Base-by-base conservation (phyloP, 1,284 basidiomycete genomes). In the Sutorius eximius region DNA sequence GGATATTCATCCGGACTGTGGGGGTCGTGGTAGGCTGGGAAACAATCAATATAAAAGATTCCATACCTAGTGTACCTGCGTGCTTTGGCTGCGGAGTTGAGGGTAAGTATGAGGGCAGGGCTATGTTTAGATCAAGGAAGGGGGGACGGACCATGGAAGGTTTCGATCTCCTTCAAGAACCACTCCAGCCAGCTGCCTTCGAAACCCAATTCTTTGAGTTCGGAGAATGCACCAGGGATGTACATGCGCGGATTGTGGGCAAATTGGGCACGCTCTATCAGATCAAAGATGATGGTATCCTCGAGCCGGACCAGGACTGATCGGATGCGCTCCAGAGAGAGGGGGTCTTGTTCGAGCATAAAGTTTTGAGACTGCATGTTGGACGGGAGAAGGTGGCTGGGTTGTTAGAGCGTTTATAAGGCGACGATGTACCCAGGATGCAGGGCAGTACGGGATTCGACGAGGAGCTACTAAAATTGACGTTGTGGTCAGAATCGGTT, bases 221-320 rank as follows among this genome's bases (percentile, higher is more conserved):
- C 88, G 45, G 86, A 75, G 73, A 98, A 93, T 2, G 82, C 88
- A 13, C 87, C 89, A 3, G 80, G 79, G 53, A 87, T 76, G 76
- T 99, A 99, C 62, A 97, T 96, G 55, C 80, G 82, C n/a, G 88
- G 85, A 69, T 99, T 98, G 71, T 92, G 88, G 0, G 93, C 93
- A 67, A 98, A 99, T 71, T 99, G 96, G 0, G 95, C 95, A 27
- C 97, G 86, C 72, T 99, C 97, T 66, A 99, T 99, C 62, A 95
- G 81, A 51, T 82, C 87, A 70, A 99, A 99, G 70, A 98, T 97
- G 76, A 99, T 99, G 20, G 96, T 99, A 64, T 99, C 97, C 70
- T 99, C 97, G 20, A 99, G 84, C 18, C 97, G 83, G 61, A 83
- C 87, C 16, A 99, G 80, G 51, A 94, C 89, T 18, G 86, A 85